A percentile compares a stretch with the other conserved stretches of the same genome.
These are phyloP conservation scores for Phytophthora vignae DNA, from an alignment of 352 stramenopile species.

Conservation along the genomic window DNA sequence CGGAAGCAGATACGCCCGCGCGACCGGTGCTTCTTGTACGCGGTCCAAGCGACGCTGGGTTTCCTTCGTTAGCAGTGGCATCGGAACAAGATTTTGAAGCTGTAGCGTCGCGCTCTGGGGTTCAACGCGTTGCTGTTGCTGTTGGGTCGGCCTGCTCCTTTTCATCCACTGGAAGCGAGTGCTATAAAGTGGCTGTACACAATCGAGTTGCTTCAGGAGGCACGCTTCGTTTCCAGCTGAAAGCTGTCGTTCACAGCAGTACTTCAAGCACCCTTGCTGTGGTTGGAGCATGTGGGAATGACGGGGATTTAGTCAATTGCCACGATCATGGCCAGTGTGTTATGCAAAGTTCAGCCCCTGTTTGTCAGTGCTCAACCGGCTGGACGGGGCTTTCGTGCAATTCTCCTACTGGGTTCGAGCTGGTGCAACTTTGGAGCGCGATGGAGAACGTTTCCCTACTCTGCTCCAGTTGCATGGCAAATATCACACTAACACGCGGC, in stretches of 20 bases:
- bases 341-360: constrained; percentile 29
- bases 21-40: constrained; percentile 69
- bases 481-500: constrained; percentile 54
- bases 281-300: constrained; percentile 7
- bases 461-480: constrained; percentile 57
- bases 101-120: constrained; percentile 24
- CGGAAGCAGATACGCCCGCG: constrained; percentile 42
- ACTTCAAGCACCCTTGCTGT: constrained; percentile 1
- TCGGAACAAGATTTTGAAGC: constrained; percentile 65
- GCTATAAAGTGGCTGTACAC: constrained; percentile 78
- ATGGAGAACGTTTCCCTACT: constrained; percentile 59
- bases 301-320: constrained; percentile 48
- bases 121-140: constrained; percentile 53
- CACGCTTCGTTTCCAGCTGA: constrained; percentile 51
- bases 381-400: constrained; percentile 75
- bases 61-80: constrained; percentile 54
- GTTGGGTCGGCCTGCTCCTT: constrained; percentile 59
- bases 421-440: constrained; percentile 65
- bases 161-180: constrained; percentile 42
- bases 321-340: constrained; percentile 63
- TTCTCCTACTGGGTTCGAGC: constrained; percentile 60
- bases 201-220: constrained; percentile 67
- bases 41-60: constrained; percentile 54
- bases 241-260: constrained; percentile 48
- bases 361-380: constrained; percentile 64